Evolutionary conservation across 2,329 filamentous ascomycete genomes (phyloP).

Genomic region (Fusarium musae): DNA sequence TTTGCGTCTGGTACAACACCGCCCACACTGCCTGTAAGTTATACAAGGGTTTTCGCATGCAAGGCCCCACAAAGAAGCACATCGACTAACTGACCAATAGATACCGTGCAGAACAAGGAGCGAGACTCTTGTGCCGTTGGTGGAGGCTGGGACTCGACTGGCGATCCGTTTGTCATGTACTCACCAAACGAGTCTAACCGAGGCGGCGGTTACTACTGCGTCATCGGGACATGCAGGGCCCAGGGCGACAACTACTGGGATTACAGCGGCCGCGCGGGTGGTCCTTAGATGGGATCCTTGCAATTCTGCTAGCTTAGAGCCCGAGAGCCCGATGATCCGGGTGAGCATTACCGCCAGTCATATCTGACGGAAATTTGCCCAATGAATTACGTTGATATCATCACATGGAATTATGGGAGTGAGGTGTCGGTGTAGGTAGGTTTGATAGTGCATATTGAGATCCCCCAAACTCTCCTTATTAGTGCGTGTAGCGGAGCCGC

Average conservation of each 20-base stretch:
- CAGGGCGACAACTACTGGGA: constrained; percentile 3
- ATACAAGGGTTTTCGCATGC: background rate
- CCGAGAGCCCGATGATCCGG: background rate
- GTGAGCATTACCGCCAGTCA: background rate
- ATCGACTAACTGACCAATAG: background rate
- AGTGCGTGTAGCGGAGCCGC: background rate
- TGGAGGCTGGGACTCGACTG: background rate
- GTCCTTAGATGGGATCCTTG: background rate
- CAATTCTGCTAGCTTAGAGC: background rate
- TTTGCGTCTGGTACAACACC: constrained; percentile 8
- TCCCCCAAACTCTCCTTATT: background rate
- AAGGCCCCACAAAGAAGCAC: background rate
- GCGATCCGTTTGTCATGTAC: background rate
- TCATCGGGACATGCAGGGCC: background rate
- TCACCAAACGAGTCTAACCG: background rate
- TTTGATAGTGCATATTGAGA: background rate
- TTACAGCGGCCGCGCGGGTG: background rate
- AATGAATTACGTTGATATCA: background rate
- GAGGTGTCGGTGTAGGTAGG: background rate
- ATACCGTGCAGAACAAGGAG: background rate
- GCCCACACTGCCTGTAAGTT: background rate
- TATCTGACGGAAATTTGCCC: background rate
- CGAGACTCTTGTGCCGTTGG: background rate
- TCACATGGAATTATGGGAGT: background rate
- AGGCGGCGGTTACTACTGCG: constrained; percentile 1